A percentile compares a stretch with the other conserved stretches of the same genome.
phyloP scores from a whole-genome alignment of 352 stramenopile species.

The Phytophthora cryptogea region DNA sequence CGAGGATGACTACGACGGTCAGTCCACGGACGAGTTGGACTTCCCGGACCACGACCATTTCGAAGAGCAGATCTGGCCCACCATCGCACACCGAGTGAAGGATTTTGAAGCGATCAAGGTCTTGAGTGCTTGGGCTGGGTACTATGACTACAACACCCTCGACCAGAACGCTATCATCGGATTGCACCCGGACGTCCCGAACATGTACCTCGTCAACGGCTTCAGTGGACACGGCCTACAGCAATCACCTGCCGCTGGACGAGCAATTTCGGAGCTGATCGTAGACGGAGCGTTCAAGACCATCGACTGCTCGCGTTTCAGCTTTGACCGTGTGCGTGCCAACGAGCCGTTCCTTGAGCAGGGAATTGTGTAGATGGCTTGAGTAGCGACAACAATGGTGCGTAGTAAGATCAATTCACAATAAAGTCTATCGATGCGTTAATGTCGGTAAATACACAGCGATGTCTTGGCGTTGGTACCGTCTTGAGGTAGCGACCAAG shows the following conservation, averaged over 20 bases:
- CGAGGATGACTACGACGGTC: constrained; percentile 64
- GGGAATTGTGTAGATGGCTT: constrained; percentile 63
- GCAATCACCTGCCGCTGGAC: constrained; percentile 76
- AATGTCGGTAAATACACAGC: constrained; percentile 73
- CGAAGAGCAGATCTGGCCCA: constrained; percentile 82
- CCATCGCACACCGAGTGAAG: constrained; percentile 73
- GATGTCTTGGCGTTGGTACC: constrained; percentile 43
- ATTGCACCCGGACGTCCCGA: constrained; percentile 73
- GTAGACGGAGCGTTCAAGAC: constrained; percentile 71
- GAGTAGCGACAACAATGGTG: constrained; percentile 5
- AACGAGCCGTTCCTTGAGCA: constrained; percentile 79
- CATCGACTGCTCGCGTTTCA: constrained; percentile 75
- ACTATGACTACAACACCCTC: constrained; percentile 90
- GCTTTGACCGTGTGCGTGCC: constrained; percentile 67
- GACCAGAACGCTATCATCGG: constrained; percentile 90
- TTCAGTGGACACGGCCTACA: constrained; percentile 86
- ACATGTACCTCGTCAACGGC: constrained; percentile 85
- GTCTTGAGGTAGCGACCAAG: constrained; percentile 33
- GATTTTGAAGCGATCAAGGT: constrained; percentile 84
- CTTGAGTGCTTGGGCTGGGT: constrained; percentile 76
- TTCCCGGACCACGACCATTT: constrained; percentile 73
- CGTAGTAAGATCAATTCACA: constrained; percentile 10
- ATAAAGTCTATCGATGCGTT: constrained; percentile 26
- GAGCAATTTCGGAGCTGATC: constrained; percentile 79
- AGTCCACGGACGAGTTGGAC: constrained; percentile 68